Percentiles rank a stretch among this genome's conserved stretches.
Conservation (phyloP, 2,329 filamentous ascomycete species). For the Graphilbum ipis-grandicollis region DNA sequence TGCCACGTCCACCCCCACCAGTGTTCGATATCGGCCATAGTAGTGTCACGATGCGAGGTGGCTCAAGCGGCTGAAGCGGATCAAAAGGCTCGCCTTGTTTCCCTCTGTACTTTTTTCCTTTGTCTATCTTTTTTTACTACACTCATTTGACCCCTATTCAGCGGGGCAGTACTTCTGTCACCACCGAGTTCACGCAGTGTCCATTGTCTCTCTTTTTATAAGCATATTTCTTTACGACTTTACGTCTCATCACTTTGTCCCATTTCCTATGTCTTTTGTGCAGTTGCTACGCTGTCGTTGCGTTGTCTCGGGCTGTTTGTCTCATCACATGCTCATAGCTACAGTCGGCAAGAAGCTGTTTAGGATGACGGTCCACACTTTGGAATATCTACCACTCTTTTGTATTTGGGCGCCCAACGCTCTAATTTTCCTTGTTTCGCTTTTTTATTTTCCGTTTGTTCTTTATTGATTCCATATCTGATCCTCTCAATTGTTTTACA, state of each 20-base stretch:
- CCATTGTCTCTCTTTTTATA: not conserved
- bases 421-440: not conserved
- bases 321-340: not conserved
- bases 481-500: not conserved
- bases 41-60: not conserved
- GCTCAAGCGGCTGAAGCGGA: no score
- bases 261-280: not conserved
- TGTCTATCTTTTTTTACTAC: not conserved
- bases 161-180: not conserved
- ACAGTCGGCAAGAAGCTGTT: not conserved
- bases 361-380: not conserved
- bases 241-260: constrained; percentile 1
- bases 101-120: not conserved
- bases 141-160: not conserved
- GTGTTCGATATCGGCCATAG: constrained; percentile 4
- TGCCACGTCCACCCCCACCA: constrained; percentile 6
- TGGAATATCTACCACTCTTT: not conserved
- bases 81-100: not conserved
- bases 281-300: not conserved
- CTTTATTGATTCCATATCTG: not conserved
- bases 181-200: constrained; percentile 1
- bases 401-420: constrained; percentile 1
- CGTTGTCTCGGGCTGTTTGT: constrained; percentile 1
- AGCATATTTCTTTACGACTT: constrained; percentile 1
- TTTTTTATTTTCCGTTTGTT: not conserved